Conservation (phyloP, 1,139 yeast genomes). For the Saccharomyces hybrid region DNA sequence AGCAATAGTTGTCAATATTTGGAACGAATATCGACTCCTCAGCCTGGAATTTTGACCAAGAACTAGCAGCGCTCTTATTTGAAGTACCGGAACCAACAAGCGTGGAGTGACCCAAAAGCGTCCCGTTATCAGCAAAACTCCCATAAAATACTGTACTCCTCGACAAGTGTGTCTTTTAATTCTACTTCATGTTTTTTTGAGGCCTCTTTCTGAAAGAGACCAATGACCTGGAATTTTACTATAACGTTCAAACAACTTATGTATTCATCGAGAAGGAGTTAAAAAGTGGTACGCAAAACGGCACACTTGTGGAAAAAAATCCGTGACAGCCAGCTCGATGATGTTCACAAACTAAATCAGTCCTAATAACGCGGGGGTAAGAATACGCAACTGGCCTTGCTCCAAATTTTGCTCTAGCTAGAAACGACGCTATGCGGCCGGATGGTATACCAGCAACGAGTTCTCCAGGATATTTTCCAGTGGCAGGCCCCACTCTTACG, state of each 20-base stretch:
- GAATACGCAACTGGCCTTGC: not conserved
- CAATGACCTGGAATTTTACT: not conserved
- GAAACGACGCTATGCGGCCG: not conserved
- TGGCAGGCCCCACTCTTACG: not conserved
- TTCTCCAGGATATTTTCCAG: not conserved
- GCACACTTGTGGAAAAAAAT: not conserved
- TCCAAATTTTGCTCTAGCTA: not conserved
- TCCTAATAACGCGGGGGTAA: not conserved
- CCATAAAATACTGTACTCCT: not conserved
- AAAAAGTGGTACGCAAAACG: not conserved
- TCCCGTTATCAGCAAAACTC: slow-evolving; percentile 2
- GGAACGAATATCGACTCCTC: slow-evolving; percentile 9
- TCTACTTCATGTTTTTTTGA: not conserved
- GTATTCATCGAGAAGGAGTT: not conserved
- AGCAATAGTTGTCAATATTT: slow-evolving; percentile 9
- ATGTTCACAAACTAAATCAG: not conserved
- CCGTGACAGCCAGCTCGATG: not conserved
- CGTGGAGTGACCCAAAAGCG: slow-evolving; percentile 9
- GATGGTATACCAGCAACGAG: not conserved
- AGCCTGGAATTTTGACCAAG: slow-evolving; percentile 9
- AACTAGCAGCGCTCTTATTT: slow-evolving; percentile 6
- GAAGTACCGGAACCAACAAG: slow-evolving; percentile 11
- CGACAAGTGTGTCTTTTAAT: not conserved
- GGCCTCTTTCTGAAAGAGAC: not conserved
- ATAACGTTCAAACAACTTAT: not conserved